A percentile compares a stretch with the other conserved stretches of the same genome.
phyloP scores from a whole-genome alignment of 2,329 filamentous ascomycete species.

The Hymenotorrendiella dingleyae region DNA sequence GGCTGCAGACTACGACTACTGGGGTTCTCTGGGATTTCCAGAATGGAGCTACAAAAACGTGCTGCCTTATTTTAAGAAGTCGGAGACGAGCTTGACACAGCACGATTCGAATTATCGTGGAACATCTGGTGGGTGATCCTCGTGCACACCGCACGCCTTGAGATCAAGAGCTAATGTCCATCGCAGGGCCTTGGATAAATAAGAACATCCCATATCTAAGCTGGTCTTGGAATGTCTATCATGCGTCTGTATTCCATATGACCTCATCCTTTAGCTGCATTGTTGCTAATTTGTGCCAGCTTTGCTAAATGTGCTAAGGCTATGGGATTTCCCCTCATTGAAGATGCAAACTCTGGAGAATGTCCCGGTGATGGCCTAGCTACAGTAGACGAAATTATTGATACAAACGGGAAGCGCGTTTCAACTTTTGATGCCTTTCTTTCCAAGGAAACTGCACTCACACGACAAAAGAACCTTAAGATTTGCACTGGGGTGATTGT shows the following conservation, averaged over 20 bases:
- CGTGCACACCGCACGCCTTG: no score
- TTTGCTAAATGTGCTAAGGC: conserved; percentile 1
- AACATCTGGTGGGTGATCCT: neutral
- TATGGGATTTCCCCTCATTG: conserved; percentile 4
- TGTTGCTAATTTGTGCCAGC: neutral
- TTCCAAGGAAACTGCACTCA: conserved; percentile 3
- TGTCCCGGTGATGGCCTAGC: conserved; percentile 4
- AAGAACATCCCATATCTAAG: neutral
- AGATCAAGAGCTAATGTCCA: no score
- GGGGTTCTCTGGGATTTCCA: conserved; percentile 35
- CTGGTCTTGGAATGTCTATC: neutral
- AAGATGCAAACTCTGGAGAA: conserved; percentile 2
- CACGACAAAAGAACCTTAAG: conserved; percentile 4
- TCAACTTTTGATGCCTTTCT: conserved; percentile 10
- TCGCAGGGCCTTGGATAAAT: neutral
- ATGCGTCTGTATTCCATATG: neutral
- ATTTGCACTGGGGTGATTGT: conserved; percentile 7
- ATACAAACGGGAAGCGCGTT: conserved; percentile 2
- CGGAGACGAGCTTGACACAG: no score
- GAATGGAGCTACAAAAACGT: conserved; percentile 37
- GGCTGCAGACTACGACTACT: conserved; percentile 33
- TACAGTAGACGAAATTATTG: conserved; percentile 3
- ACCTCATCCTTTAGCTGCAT: neutral
- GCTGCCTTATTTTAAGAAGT: conserved; percentile 37
- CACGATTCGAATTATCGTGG: neutral